Percentiles rank a stretch among this genome's conserved stretches.
Conservation (phyloP, 257 asterid genomes). For the Coffea eugenioides region DNA sequence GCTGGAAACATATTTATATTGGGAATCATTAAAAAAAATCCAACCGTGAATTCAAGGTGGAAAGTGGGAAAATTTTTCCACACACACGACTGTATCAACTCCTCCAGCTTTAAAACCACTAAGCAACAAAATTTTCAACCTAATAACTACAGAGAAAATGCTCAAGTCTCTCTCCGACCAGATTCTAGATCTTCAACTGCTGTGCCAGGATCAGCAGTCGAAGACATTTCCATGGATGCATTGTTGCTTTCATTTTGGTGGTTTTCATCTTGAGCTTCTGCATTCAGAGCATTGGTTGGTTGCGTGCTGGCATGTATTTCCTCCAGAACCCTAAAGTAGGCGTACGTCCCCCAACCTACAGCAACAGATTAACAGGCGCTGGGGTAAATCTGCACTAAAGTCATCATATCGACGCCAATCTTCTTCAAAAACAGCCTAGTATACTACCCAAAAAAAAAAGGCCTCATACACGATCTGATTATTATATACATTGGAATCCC, state of each 20-base stretch:
- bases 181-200: slow-evolving; percentile 54
- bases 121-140: neutral
- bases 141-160: neutral
- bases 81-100: too few species aligned
- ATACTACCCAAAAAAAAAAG: neutral
- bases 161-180: slow-evolving; percentile 39
- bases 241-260: slow-evolving; percentile 33
- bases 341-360: slow-evolving; percentile 67
- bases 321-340: slow-evolving; percentile 54
- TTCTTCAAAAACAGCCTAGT: neutral
- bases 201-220: slow-evolving; percentile 22
- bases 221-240: slow-evolving; percentile 14
- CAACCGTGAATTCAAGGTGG: too few species aligned
- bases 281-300: slow-evolving; percentile 6
- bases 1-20: too few species aligned
- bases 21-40: too few species aligned
- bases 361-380: neutral
- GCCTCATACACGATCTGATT: neutral
- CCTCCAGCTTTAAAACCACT: neutral
- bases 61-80: too few species aligned
- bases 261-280: slow-evolving; percentile 33
- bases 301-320: slow-evolving; percentile 25
- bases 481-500: neutral
- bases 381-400: neutral
- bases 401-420: too few species aligned